Conservation (phyloP, 345 rosid species). For the Hevea brasiliensis region DNA sequence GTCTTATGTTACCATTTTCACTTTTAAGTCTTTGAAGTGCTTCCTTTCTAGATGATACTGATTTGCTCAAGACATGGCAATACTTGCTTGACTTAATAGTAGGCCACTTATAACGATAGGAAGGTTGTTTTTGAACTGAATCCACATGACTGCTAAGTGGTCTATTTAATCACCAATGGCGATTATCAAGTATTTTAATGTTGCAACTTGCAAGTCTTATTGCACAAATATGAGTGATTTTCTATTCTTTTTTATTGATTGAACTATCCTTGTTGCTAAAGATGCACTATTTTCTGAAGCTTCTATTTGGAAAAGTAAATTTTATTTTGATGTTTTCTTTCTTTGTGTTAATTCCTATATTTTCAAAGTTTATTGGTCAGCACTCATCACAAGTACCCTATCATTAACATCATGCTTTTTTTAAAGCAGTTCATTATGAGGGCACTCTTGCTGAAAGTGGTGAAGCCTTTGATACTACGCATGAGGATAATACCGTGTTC, state of each 20-base stretch:
- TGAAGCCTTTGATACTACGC: slow-evolving; percentile 85
- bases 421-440: slow-evolving; percentile 81
- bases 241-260: not conserved
- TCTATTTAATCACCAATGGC: not conserved
- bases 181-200: not conserved
- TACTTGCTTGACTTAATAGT: not conserved
- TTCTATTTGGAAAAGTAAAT: not conserved
- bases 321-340: not conserved
- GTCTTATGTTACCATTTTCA: not conserved
- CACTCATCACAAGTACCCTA: not conserved
- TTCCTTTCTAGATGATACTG: not conserved
- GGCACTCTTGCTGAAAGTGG: slow-evolving; percentile 79
- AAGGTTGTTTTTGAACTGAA: not conserved
- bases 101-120: not conserved
- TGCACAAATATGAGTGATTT: not conserved
- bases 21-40: not conserved
- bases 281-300: not conserved
- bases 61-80: not conserved
- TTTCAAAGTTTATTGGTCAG: not conserved
- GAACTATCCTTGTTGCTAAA: not conserved
- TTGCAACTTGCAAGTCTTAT: not conserved
- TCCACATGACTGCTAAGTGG: not conserved
- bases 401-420: slow-evolving; percentile 1
- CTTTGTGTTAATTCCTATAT: not conserved
- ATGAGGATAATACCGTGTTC: slow-evolving; percentile 78